Percentiles rank a stretch among this genome's conserved stretches.
Conservation (phyloP, 2,329 filamentous ascomycete genomes). For the Epichloe scottii region DNA sequence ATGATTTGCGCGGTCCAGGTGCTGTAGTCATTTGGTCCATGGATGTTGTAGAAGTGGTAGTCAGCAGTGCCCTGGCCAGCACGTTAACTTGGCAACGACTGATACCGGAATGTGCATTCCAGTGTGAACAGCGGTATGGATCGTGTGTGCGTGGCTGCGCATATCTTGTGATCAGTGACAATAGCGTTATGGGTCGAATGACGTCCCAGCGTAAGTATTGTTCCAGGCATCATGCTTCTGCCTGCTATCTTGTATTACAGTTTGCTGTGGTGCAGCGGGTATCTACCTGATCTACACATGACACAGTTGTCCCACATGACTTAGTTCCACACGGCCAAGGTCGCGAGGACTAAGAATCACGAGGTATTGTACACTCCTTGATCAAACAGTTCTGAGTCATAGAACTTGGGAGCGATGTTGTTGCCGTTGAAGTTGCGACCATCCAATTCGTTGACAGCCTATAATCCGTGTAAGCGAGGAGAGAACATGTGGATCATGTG, state of each 20-base stretch:
- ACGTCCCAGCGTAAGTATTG: background rate
- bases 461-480: background rate
- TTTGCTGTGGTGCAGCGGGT: background rate
- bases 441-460: conserved; percentile 84
- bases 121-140: background rate
- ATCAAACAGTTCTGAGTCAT: conserved; percentile 72
- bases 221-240: background rate
- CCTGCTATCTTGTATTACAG: background rate
- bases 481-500: background rate
- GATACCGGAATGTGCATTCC: background rate
- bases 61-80: too few species aligned
- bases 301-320: background rate
- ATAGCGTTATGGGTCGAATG: background rate
- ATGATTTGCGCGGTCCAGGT: background rate
- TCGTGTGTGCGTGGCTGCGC: background rate
- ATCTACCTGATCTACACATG: background rate
- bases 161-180: background rate
- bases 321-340: background rate
- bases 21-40: too few species aligned
- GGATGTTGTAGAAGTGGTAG: too few species aligned
- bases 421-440: conserved; percentile 84
- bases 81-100: background rate
- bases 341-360: background rate
- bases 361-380: conserved; percentile 36
- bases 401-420: conserved; percentile 69